phyloP scores from a whole-genome alignment of 371 early-diverging fungal genomes.

The Lichtheimia hyalospora region DNA sequence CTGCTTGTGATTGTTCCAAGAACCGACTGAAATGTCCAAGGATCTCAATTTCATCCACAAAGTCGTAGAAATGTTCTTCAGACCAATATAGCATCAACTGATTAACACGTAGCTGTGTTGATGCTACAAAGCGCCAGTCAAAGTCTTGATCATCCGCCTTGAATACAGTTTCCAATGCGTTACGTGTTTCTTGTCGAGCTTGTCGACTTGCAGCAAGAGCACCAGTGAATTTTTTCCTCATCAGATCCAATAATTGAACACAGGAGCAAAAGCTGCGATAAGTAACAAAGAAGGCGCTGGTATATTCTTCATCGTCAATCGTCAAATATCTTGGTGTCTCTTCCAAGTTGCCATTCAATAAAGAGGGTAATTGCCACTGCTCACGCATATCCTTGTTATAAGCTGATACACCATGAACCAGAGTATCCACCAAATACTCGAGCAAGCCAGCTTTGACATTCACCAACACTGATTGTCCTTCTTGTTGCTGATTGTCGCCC shows the following conservation, averaged over 20 bases:
- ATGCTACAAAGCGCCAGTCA: constrained; percentile 45
- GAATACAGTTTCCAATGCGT: constrained; percentile 12
- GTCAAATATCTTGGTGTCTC: constrained; percentile 15
- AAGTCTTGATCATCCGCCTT: constrained; percentile 2
- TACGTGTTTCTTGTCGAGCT: constrained; percentile 7
- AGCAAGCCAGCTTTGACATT: constrained; percentile 57
- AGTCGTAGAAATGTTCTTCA: constrained; percentile 62
- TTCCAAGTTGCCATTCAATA: constrained; percentile 19
- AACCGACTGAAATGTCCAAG: constrained; percentile 29
- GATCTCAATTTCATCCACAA: constrained; percentile 58
- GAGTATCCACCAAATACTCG: constrained; percentile 50
- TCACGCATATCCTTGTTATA: constrained; percentile 41
- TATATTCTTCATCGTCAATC: constrained; percentile 52
- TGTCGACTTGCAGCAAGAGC: constrained; percentile 24
- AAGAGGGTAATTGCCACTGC: constrained; percentile 37
- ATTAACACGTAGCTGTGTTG: constrained; percentile 46
- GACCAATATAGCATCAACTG: constrained; percentile 71
- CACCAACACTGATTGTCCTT: constrained; percentile 14
- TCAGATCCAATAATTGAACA: constrained; percentile 46
- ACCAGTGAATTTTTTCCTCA: constrained; percentile 45
- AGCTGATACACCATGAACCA: constrained; percentile 50
- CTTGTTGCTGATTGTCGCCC: neutral
- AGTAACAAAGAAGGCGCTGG: constrained; percentile 54
- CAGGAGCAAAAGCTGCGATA: constrained; percentile 57
- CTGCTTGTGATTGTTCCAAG: constrained; percentile 20